Percentiles rank a stretch among this genome's conserved stretches.
phyloP scores from a whole-genome alignment of 257 asterid species.

The Cynanchum wilfordii region DNA sequence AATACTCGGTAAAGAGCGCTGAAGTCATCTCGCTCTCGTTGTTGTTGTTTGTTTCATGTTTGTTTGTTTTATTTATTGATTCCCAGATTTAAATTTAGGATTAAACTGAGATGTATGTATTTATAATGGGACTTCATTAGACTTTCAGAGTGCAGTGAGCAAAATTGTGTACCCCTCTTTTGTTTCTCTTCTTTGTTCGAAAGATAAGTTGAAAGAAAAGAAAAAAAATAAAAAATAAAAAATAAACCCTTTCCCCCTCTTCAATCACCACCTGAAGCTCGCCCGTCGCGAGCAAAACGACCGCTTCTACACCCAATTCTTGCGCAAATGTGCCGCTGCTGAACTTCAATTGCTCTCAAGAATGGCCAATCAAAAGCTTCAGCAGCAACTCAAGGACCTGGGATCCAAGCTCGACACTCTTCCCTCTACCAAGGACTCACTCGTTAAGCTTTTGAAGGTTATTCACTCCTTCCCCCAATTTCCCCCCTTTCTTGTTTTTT shows the following conservation, averaged over 20 bases:
- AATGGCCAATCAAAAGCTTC: slow-evolving; percentile 61
- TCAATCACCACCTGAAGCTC: neutral
- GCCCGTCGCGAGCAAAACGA: neutral
- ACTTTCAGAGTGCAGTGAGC: neutral
- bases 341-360: neutral
- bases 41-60: too few relatives aligned
- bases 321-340: slow-evolving; percentile 3
- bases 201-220: neutral
- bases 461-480: neutral
- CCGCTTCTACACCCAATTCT: neutral
- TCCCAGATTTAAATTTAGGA: neutral
- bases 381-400: slow-evolving; percentile 52
- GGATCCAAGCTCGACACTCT: slow-evolving; percentile 55
- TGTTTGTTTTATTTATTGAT: too few relatives aligned
- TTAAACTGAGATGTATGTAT: neutral
- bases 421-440: slow-evolving; percentile 73
- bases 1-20: neutral
- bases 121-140: neutral
- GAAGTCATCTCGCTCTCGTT: neutral
- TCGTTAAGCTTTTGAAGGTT: slow-evolving; percentile 75
- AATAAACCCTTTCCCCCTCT: neutral
- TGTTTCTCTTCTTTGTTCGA: slow-evolving; percentile 14
- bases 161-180: neutral
- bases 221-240: neutral
- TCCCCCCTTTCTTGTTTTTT: neutral